Base-by-base conservation (phyloP, 2,329 filamentous ascomycete species). In the Tricladium varicosporioides region DNA sequence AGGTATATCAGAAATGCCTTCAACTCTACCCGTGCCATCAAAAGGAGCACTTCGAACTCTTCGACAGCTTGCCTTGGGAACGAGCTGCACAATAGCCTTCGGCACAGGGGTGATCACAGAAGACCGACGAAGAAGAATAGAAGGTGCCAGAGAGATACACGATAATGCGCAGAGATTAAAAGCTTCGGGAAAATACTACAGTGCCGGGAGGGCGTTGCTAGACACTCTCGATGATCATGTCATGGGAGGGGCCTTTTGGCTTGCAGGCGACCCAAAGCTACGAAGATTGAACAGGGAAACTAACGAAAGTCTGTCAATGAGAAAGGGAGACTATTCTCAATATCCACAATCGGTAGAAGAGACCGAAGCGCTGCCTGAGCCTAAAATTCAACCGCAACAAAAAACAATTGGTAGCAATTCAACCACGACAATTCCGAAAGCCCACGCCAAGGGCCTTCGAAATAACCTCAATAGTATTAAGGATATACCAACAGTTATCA, bases 11-110 rank as follows among this genome's bases (percentile, higher is more conserved):
- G 54, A 54, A 47, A 70, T 70, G 68, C 66, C 67, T 40, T 59
- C 75, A 55, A 73, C 74, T 50, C 71, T 77, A 56, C 78, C 78
- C 57, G 76, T 80, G 55, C 80, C 80, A 48, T 83, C 81, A 40
- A 79, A 80, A 71, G 78, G 78, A 58, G 80, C 78, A 57, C 74
- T 84, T 61, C 77, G 80, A 69, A 77, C 80, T 57, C 77, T 84
- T 36, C 79, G 80, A 59, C 78, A 80, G 60, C 75, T 83, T 57
- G 76, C 81, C 54, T 70, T 84, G 14, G 81, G 81, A 51, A 83
- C 81, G 1, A 82, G 81, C 8, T 84, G 80, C 65, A 83, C 80
- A 44, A 74, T 84, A 54, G 76, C 78, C 50, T 60, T 71, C 58
- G 65, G 64, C 14, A 59, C 66, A 46, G 70, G 67, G 7, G 68